A percentile compares a stretch with the other conserved stretches of the same genome.
Evolutionary conservation across 2,329 filamentous ascomycete species (phyloP).

Genomic region (Epicoccum nigrum): DNA sequence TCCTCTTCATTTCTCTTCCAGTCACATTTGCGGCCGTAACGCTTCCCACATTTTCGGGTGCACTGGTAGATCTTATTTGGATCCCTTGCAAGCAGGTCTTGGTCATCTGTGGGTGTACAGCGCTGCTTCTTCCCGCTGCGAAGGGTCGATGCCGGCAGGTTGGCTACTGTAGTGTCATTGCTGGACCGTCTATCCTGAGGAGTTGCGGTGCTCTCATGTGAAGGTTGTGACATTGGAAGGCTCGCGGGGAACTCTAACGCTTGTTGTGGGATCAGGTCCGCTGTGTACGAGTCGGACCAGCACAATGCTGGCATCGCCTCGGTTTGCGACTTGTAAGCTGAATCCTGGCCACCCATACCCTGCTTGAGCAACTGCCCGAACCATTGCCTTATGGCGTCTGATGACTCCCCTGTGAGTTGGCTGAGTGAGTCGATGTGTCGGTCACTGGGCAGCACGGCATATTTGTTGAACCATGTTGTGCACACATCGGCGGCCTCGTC

Average conservation of each 20-base stretch:
- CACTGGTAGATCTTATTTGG: slow-evolving; percentile 48
- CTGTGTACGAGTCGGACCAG: slow-evolving; percentile 25
- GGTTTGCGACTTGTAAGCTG: slow-evolving; percentile 48
- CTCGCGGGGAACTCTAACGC: slow-evolving; percentile 1
- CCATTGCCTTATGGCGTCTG: slow-evolving; percentile 43
- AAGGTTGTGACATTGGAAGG: slow-evolving; percentile 3
- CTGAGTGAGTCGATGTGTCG: slow-evolving; percentile 45
- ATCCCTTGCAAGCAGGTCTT: slow-evolving; percentile 37
- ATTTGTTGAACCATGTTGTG: slow-evolving; percentile 48
- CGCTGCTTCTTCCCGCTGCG: slow-evolving; percentile 45
- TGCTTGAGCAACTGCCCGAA: slow-evolving; percentile 46
- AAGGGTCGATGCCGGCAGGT: slow-evolving; percentile 21
- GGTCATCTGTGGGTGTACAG: slow-evolving; percentile 42
- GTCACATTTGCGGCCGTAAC: slow-evolving; percentile 48
- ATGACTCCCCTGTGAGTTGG: slow-evolving; percentile 44
- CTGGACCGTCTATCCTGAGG: slow-evolving; percentile 21
- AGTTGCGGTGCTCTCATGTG: slow-evolving; percentile 20
- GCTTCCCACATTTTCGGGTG: slow-evolving; percentile 47
- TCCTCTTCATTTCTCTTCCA: slow-evolving; percentile 50
- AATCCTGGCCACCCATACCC: slow-evolving; percentile 45
- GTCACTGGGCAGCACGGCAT: slow-evolving; percentile 45
- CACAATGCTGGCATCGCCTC: slow-evolving; percentile 33
- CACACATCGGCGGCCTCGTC: slow-evolving; percentile 48
- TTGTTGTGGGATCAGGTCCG: slow-evolving; percentile 22
- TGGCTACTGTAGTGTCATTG: slow-evolving; percentile 25